phyloP scores from a whole-genome alignment of 2,329 filamentous ascomycete genomes.

The Aspergillus candidus region DNA sequence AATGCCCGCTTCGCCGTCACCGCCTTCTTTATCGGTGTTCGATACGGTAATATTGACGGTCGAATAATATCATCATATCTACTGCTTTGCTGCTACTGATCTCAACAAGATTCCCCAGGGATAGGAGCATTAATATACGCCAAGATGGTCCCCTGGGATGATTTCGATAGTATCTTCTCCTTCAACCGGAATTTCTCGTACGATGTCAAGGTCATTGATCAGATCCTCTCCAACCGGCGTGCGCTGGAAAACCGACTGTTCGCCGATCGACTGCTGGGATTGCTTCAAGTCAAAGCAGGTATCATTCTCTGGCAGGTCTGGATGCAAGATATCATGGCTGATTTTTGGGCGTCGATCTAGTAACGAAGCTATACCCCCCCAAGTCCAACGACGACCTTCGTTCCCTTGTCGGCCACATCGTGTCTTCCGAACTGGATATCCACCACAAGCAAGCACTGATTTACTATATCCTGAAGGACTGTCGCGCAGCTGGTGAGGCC shows the following conservation, averaged over 20 bases:
- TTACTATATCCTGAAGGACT: conserved; percentile 77
- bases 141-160: conserved; percentile 47
- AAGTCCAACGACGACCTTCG: conserved; percentile 61
- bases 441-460: conserved; percentile 78
- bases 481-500: conserved; percentile 50
- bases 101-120: background rate
- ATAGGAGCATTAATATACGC: background rate
- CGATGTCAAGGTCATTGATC: conserved; percentile 54
- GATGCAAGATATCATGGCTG: too few relatives aligned
- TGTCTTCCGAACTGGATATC: conserved; percentile 56
- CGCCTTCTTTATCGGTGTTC: too few relatives aligned
- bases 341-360: conserved; percentile 21
- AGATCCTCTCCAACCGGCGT: conserved; percentile 62
- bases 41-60: background rate
- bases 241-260: conserved; percentile 66
- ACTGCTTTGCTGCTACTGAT: conserved; percentile 1
- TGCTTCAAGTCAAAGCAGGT: conserved; percentile 66
- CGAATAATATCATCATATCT: background rate
- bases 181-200: conserved; percentile 57
- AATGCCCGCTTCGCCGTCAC: background rate
- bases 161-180: conserved; percentile 64
- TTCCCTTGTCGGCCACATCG: conserved; percentile 64
- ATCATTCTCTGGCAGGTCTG: conserved; percentile 7
- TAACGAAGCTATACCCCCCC: conserved; percentile 66
- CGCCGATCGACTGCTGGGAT: conserved; percentile 68